Conservation (phyloP, 352 stramenopile species). For the Globisporangium orthogonon region DNA sequence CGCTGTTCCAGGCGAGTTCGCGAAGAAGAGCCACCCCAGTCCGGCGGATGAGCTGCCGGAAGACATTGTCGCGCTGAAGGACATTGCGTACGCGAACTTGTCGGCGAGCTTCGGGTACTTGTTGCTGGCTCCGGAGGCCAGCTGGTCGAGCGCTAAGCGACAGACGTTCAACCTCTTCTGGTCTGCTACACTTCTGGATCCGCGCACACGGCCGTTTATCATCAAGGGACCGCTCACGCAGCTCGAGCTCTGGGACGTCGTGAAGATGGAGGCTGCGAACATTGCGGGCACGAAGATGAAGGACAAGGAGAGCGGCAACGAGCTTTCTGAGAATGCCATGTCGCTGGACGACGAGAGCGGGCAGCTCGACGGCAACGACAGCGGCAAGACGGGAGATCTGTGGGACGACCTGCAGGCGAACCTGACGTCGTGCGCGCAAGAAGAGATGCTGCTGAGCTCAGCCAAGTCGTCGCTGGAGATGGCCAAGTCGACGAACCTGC, state of each 20-base stretch:
- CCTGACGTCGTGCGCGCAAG: slow-evolving; percentile 56
- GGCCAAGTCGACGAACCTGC: slow-evolving; percentile 64
- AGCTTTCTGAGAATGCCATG: slow-evolving; percentile 28
- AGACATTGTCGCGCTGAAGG: slow-evolving; percentile 57
- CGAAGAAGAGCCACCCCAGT: not conserved
- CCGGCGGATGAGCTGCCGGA: slow-evolving; percentile 28
- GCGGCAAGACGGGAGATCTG: slow-evolving; percentile 32
- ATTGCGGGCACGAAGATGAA: slow-evolving; percentile 49
- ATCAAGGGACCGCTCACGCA: slow-evolving; percentile 58
- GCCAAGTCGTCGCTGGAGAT: slow-evolving; percentile 63
- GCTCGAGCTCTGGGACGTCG: slow-evolving; percentile 61
- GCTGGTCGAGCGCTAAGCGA: slow-evolving; percentile 35
- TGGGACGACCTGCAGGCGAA: slow-evolving; percentile 80
- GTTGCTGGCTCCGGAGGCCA: slow-evolving; percentile 32
- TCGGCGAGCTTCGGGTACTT: slow-evolving; percentile 51
- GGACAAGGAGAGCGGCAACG: slow-evolving; percentile 36
- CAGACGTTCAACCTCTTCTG: slow-evolving; percentile 63
- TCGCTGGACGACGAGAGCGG: slow-evolving; percentile 28
- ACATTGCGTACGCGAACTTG: slow-evolving; percentile 47
- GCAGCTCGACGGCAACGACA: slow-evolving; percentile 18
- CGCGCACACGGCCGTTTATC: slow-evolving; percentile 67
- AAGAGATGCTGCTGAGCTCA: slow-evolving; percentile 64
- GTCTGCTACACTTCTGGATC: slow-evolving; percentile 64
- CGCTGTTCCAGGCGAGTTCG: not conserved
- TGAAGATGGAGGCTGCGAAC: slow-evolving; percentile 50